Evolutionary conservation across 495 filamentous ascomycete genomes (phyloP), one percentile per base, ranked within the genome.

Genomic region (Penicillium odoratum): DNA sequence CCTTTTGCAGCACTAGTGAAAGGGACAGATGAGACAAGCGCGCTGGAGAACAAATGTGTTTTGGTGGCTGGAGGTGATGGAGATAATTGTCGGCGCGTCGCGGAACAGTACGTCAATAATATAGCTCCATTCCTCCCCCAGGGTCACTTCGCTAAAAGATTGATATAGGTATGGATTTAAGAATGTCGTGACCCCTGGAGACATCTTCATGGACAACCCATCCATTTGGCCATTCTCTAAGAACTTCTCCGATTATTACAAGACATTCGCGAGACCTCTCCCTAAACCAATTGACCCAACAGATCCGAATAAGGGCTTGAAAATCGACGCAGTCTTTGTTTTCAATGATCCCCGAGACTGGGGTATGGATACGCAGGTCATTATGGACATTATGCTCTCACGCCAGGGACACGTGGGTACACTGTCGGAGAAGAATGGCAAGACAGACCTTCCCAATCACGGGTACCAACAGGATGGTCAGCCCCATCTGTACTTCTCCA

Each of bases 311-410:
- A 74, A 73, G 15, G 74, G 80, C 33, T 75, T 92, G 40, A 88
- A 90, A 59, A 84, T 97, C 62, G 87, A 90, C 66, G 91, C 92
- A 16, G 83, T 98, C 48, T 85, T 97, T 67, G 86, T 97, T 33
- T 96, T 88, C 77, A 91, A 93, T 70, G 91, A 96, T 71, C 90
- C 94, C 10, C 83, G 94, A 28, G 93, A 97, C 78, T 97, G 93
- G 93, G 92, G 85, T 7, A 79, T 94, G n/a, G 91, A 96, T 70
- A 82, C 83, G 6, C 89, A 93, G 63, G 62, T 98, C 56, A 84
- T 97, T 44, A 61, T 86, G 53, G 94, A 98, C 70, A 66, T 96
- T 7, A 80, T 97, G 3, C 77, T 94, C 40, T 96, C 92, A 3
- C 77, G 80, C 5, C 57, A 75, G 15, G 94, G 94, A 38, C 77